Base-by-base conservation (phyloP, 1,284 basidiomycete species). In the Sphaerobolus stellatus region DNA sequence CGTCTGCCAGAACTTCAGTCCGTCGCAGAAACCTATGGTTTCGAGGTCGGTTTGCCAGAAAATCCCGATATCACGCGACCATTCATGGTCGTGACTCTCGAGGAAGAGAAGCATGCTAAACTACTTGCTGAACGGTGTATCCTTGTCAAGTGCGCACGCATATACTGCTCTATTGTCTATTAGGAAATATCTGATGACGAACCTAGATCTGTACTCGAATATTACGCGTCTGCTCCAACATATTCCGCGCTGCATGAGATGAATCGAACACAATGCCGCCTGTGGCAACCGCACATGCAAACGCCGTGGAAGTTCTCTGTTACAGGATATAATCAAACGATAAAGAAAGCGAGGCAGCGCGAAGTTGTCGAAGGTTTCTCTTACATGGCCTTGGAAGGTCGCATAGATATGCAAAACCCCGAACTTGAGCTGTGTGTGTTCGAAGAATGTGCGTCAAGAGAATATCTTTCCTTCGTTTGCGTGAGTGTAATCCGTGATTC, bases 271-370 rank as follows among this genome's bases (percentile, higher is more conserved):
- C 78, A 75, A 44, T 67, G 71, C 18, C 64, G 71, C 4, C 73
- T 81, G 54, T 92, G 92, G 84, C 71, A 73, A 33, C 73, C 73
- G 48, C 88, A 85, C 63, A 76, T 81, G 38, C 70, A 75, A 9
- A 84, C 84, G 0, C 86, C 89, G 0, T 96, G 94, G 77, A 88
- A 86, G 61, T 90, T 96, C 68, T 70, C 80, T n/a, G 82, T 96
- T 5, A 81, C 83, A 5, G 86, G 84, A 1, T 86, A 87, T 64
- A 90, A 92, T 62, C 88, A 88, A 59, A 83, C 83, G 2, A 83
- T 95, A 13, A 80, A 86, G 1, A 81, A 85, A 57, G 65, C 70
- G 25, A 75, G 86, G 22, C 86, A 91, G 63, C 75, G 75, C 56
- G 75, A 83, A 22, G 79, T 92, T 36, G 86, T 97, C 56, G 85